Percentiles rank a stretch among this genome's conserved stretches.
Conservation (phyloP, 495 filamentous ascomycete genomes). For the Talaromyces nanjingensis region DNA sequence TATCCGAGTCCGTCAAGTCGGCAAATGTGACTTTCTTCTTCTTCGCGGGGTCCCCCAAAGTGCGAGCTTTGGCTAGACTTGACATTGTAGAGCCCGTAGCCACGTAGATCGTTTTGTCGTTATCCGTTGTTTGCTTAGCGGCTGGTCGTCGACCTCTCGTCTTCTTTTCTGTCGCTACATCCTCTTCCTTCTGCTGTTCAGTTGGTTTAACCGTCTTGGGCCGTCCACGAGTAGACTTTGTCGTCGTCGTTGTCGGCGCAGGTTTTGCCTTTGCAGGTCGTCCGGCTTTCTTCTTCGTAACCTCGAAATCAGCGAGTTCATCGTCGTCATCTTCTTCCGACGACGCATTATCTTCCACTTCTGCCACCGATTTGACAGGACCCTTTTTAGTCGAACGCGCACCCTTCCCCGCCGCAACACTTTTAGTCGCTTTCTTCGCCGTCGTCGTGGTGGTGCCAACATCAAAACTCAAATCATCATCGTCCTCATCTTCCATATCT, state of each 20-base stretch:
- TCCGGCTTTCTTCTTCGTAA: constrained; percentile 28
- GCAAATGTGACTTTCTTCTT: constrained; percentile 51
- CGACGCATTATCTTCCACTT: not conserved
- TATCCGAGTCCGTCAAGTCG: constrained; percentile 30
- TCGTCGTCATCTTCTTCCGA: constrained; percentile 15
- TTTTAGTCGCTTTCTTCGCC: constrained; percentile 2
- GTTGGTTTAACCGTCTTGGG: constrained; percentile 24
- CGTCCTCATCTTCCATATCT: constrained; percentile 28
- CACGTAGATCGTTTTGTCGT: constrained; percentile 12
- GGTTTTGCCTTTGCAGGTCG: constrained; percentile 24
- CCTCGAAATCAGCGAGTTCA: constrained; percentile 22
- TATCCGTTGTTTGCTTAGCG: not conserved
- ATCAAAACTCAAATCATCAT: constrained; percentile 28
- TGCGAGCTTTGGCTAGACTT: constrained; percentile 25
- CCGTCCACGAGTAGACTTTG: constrained; percentile 27
- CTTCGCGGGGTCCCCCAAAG: constrained; percentile 34
- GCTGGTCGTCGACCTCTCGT: constrained; percentile 12
- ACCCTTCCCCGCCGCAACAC: no score
- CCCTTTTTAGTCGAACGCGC: constrained; percentile 15
- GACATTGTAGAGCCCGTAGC: constrained; percentile 15
- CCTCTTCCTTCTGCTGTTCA: constrained; percentile 12
- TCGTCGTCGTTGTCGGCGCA: constrained; percentile 6
- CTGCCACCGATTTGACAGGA: constrained; percentile 9
- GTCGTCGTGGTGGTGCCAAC: not conserved
- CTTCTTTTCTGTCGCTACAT: constrained; percentile 18